Base-by-base conservation (phyloP, 371 early-diverging fungal species). In the Mucor piriformis region DNA sequence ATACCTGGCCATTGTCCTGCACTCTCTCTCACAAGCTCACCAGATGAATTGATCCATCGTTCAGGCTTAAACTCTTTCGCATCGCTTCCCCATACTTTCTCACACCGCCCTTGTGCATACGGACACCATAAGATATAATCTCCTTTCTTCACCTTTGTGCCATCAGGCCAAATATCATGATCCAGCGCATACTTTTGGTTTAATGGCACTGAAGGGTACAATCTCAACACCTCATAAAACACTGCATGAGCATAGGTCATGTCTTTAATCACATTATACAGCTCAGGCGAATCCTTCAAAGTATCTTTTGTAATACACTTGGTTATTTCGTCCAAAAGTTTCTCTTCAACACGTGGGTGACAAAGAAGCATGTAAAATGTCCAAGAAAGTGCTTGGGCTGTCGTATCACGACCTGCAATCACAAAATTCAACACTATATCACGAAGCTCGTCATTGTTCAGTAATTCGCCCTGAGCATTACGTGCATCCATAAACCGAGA, bases 301-400 rank as follows among this genome's bases (percentile, higher is more conserved):
- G 66, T 59, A 1, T 69, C 72, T 29, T 67, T 58, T 33, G 53
- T 50, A 7, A 85, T 59, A 5, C 74, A 27, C 6, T 56, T 24
- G 4, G 67, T 51, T 25, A 88, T 81, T 51, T 91, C 91, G 20
- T 82, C 74, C 21, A 83, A 57, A 6, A 92, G 61, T 51, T 76
- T 83, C 15, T 60, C 49, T 57, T 87, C 81, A 0, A 86, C 81
- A 3, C 69, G 62, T 0, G 87, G 82, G 44, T 84, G 73, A 20
- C 74, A 69, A 44, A 78, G 64, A 15, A 92, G 68, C 29, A 70
- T 69, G 42, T 79, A 88, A 57, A 88, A 82, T 18, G 84, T 75
- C 92, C 92, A 92, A 15, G 83, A 82, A 15, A 91, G 75, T 5
- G 88, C 84, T 56, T 88, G 88, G 0, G 89, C 88, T 1, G 91